Evolutionary conservation across 495 filamentous ascomycete genomes (phyloP).

Genomic region (Aspergillus mulundensis): DNA sequence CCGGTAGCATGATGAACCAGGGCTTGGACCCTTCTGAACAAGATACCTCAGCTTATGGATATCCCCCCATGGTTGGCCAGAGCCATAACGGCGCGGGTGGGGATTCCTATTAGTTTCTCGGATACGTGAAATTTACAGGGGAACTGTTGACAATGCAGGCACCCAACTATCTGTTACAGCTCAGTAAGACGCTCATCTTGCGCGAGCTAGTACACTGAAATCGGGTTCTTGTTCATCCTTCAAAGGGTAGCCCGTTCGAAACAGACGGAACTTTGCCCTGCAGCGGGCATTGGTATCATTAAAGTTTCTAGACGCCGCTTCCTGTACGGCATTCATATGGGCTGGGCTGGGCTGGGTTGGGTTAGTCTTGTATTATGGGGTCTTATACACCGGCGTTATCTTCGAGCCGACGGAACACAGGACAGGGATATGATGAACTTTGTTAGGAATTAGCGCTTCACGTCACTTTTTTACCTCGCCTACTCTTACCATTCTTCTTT

Average conservation of each 20-base stretch:
- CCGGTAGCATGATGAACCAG: conserved; percentile 57
- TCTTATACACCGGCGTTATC: conserved; percentile 10
- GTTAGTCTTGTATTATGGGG: conserved; percentile 15
- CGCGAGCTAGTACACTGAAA: neutral
- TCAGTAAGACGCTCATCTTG: neutral
- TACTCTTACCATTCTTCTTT: neutral
- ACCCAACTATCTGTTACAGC: neutral
- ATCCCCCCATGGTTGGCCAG: conserved; percentile 56
- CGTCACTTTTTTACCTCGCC: neutral
- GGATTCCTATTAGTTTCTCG: conserved; percentile 41
- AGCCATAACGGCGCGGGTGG: conserved; percentile 66
- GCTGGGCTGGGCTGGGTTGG: neutral
- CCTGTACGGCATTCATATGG: conserved; percentile 11
- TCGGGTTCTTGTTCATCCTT: neutral
- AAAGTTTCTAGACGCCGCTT: conserved; percentile 2
- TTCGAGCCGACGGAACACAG: conserved; percentile 25
- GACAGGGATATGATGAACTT: conserved; percentile 11
- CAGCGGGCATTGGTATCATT: neutral
- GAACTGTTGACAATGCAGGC: neutral
- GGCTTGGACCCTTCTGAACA: conserved; percentile 58
- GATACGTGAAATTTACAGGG: conserved; percentile 1
- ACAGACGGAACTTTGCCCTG: neutral
- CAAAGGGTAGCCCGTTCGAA: neutral
- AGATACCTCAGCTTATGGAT: conserved; percentile 55
- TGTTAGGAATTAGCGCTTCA: conserved; percentile 1